Percentiles rank a stretch among this genome's conserved stretches.
Evolutionary conservation across 768 basidiomycete genomes (phyloP).

Genomic region (Epithele typhae): DNA sequence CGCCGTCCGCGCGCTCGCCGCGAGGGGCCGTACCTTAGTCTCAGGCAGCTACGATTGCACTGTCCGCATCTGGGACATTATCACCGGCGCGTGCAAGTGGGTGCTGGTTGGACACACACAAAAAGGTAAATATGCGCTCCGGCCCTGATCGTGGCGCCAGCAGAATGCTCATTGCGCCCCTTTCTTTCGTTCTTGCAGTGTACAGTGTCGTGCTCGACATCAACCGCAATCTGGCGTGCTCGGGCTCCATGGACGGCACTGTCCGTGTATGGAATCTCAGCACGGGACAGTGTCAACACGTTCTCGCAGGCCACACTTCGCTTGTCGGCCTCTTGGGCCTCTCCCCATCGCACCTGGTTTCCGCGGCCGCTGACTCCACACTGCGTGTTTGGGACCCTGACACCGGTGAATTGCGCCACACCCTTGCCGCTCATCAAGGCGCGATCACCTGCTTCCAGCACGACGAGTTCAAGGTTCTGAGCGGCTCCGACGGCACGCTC

Average conservation of each 20-base stretch:
- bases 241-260: constrained; percentile 97
- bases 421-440: constrained; percentile 86
- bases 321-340: constrained; percentile 91
- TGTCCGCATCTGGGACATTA: constrained; percentile 93
- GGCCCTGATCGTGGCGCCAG: not conserved
- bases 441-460: constrained; percentile 99
- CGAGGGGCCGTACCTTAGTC: constrained; percentile 83
- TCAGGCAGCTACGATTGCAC: constrained; percentile 96
- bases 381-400: constrained; percentile 93
- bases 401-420: constrained; percentile 72
- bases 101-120: constrained; percentile 84
- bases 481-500: constrained; percentile 91
- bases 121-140: constrained; percentile 58
- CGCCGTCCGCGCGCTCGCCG: constrained; percentile 90
- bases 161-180: not conserved
- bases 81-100: constrained; percentile 77
- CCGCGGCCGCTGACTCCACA: constrained; percentile 94
- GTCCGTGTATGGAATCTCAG: constrained; percentile 92
- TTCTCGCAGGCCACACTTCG: constrained; percentile 87
- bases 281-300: constrained; percentile 75
- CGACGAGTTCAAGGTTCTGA: constrained; percentile 95
- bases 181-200: constrained; percentile 43
- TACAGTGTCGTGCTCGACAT: constrained; percentile 94
- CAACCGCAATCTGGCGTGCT: constrained; percentile 84
- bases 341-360: constrained; percentile 87